Evolutionary conservation across 768 basidiomycete genomes (phyloP).

Genomic region (Vararia minispora): DNA sequence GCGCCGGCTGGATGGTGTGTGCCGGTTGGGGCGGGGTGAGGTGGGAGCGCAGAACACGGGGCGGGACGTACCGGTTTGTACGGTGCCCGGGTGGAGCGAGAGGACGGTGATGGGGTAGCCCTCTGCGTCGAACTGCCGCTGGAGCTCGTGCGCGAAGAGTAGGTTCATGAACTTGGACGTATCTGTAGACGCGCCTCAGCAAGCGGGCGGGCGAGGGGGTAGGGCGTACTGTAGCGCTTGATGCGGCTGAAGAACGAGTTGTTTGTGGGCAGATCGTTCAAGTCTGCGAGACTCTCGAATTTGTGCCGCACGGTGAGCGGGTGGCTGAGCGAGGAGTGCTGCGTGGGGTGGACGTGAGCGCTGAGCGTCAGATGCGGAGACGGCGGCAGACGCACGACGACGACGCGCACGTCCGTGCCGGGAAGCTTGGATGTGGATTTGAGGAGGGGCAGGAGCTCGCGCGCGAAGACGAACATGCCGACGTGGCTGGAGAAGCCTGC

Average conservation of each 20-base stretch:
- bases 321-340: too few species aligned
- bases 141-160: background rate
- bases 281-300: background rate
- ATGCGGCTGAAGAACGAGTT: conserved; percentile 2
- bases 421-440: conserved; percentile 1
- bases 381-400: background rate
- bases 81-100: conserved; percentile 2
- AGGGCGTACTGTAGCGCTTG: conserved; percentile 2
- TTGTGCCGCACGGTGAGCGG: too few species aligned
- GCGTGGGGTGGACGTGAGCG: too few species aligned
- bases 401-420: conserved; percentile 2
- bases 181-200: background rate
- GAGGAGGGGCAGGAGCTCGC: background rate
- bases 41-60: too few species aligned
- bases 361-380: background rate
- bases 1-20: too few species aligned
- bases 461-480: conserved; percentile 1
- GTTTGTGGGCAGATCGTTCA: conserved; percentile 1
- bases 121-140: conserved; percentile 3
- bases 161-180: conserved; percentile 5
- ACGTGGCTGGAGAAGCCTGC: conserved; percentile 1
- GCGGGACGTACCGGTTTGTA: background rate
- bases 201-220: background rate
- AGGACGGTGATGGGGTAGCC: background rate
- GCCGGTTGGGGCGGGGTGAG: too few species aligned